Evolutionary conservation across 306 rosid genomes (phyloP), one percentile per base, ranked within the genome.

Genomic region (Prunus mongolica): DNA sequence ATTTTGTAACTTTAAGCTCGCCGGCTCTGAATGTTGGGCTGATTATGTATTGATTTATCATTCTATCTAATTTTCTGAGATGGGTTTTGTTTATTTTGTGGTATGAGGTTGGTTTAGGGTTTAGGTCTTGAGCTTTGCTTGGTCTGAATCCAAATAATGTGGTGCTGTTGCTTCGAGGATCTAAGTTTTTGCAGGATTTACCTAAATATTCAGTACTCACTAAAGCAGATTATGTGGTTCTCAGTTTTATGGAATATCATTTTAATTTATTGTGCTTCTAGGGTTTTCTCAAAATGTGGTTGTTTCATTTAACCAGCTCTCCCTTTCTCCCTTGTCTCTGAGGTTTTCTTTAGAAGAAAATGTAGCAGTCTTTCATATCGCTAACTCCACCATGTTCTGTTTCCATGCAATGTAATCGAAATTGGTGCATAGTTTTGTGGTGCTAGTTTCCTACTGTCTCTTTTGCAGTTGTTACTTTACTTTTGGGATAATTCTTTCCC

Each of bases 91-190:
- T 69, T 41, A 64, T 65, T 76, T 75, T 56, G 72, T 52, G 19
- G 30, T 67, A 18, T 56, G 75, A 25, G 51, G 60, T 75, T 16
- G 64, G 73, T 63, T 80, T 85, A 89, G 87, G 93, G 91, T 85
- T 85, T 82, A 65, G 78, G 71, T 83, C 65, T 85, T 69, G 78
- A 78, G 80, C 63, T 64, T 79, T 75, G 49, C 65, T 78, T 22
- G 45, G 74, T 34, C 69, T 69, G 79, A 79, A 78, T 80, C 77
- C 80, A 52, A 58, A 72, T 57, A 56, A 64, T 70, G 77, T 41
- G 30, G 22, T 65, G 78, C 71, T 57, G 73, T 7, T 76, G 65
- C 78, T 76, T 12, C 18, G 51, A 57, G 76, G 24, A 71, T 22
- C 46, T 34, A 65, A 44, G 25, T 5, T 51, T 77, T 50, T 28